phyloP scores from a whole-genome alignment of 805 yeast genomes.

The Kluyveromyces aestuarii region DNA sequence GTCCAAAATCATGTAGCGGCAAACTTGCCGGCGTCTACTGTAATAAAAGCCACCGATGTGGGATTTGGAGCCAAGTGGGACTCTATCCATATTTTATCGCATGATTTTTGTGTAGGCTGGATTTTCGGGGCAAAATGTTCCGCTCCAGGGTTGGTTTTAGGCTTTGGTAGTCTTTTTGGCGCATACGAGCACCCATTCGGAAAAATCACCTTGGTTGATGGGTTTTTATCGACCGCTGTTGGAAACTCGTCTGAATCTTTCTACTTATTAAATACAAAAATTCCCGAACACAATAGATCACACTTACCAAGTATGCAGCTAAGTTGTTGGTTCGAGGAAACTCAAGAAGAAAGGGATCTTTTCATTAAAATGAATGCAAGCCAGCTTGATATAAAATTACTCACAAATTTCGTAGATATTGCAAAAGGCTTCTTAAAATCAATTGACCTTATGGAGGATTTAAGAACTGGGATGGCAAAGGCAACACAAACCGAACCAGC shows the following conservation, averaged over 20 bases:
- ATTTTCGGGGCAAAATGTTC: slow-evolving; percentile 39
- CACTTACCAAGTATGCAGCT: slow-evolving; percentile 62
- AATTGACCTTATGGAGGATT: slow-evolving; percentile 33
- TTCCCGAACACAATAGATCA: slow-evolving; percentile 46
- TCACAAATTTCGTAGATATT: slow-evolving; percentile 46
- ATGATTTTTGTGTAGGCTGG: slow-evolving; percentile 74
- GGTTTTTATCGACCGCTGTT: slow-evolving; percentile 63
- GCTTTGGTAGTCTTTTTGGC: slow-evolving; percentile 66
- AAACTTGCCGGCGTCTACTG: neutral
- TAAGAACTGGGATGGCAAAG: slow-evolving; percentile 5
- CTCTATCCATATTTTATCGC: slow-evolving; percentile 50
- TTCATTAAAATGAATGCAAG: slow-evolving; percentile 55
- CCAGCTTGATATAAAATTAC: slow-evolving; percentile 53
- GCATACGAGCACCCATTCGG: slow-evolving; percentile 55
- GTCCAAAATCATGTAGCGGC: neutral
- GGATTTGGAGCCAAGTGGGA: slow-evolving; percentile 11
- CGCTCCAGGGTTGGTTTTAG: slow-evolving; percentile 67
- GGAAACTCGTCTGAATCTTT: slow-evolving; percentile 45
- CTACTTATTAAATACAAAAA: slow-evolving; percentile 39
- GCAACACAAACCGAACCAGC: slow-evolving; percentile 5
- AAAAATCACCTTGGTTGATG: slow-evolving; percentile 56
- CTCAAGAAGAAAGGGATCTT: slow-evolving; percentile 25
- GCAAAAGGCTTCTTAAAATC: slow-evolving; percentile 47
- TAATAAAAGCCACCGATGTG: slow-evolving; percentile 18
- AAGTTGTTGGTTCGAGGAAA: slow-evolving; percentile 20